phyloP scores from a whole-genome alignment of 129 eudicot species.

The Smallanthus sonchifolius region DNA sequence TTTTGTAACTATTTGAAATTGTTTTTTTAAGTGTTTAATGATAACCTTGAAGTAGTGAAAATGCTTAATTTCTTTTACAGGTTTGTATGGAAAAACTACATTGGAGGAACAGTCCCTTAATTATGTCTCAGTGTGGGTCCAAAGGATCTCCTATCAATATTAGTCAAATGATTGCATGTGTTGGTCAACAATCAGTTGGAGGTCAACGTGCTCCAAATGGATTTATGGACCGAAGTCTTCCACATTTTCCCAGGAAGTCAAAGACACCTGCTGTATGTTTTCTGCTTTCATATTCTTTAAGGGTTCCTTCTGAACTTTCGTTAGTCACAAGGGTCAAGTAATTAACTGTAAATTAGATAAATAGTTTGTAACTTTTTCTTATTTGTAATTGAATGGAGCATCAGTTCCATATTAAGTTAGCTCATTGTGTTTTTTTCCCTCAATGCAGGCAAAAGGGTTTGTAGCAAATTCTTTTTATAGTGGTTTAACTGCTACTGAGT shows the following conservation, averaged over 20 bases:
- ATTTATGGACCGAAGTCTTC: conserved; percentile 84
- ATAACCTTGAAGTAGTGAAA: background rate
- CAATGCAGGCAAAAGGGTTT: conserved; percentile 92
- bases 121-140: conserved; percentile 99
- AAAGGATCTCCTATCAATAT: conserved; percentile 97
- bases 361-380: background rate
- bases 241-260: conserved; percentile 75
- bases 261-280: conserved; percentile 74
- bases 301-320: background rate
- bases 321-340: background rate
- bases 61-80: conserved; percentile 26
- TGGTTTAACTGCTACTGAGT: conserved; percentile 93
- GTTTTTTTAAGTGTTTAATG: background rate
- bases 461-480: conserved; percentile 91
- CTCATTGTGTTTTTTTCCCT: background rate
- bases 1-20: background rate
- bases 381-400: background rate
- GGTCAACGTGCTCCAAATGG: conserved; percentile 98
- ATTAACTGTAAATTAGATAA: background rate
- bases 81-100: conserved; percentile 76
- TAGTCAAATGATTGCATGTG: conserved; percentile 99
- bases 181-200: conserved; percentile 96
- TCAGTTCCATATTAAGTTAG: background rate
- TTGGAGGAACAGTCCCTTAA: conserved; percentile 94
- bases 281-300: background rate